These are phyloP conservation scores for Tetratostichococcus sp. DNA, from an alignment of 139 green algal genomes.

Conservation along the genomic window DNA sequence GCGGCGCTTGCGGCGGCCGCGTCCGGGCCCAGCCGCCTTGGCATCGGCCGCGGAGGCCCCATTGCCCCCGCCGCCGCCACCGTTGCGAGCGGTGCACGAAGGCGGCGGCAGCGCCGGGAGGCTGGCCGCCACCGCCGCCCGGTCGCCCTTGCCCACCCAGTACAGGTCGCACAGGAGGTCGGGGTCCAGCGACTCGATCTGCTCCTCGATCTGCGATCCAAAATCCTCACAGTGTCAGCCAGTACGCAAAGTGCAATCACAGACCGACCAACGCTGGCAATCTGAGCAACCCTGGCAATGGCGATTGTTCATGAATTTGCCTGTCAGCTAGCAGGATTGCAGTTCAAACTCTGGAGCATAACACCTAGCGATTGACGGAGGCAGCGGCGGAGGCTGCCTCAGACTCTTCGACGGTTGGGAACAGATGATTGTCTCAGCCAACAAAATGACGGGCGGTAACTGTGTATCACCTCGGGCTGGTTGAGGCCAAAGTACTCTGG, in stretches of 20 bases:
- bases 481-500: constrained; percentile 95
- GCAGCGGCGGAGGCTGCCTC: too few species aligned
- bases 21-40: not conserved
- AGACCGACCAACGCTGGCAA: too few species aligned
- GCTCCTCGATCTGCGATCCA: constrained; percentile 47
- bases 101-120: constrained; percentile 15
- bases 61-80: not conserved
- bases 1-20: constrained; percentile 9
- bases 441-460: too few species aligned
- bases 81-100: not conserved
- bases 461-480: constrained; percentile 50
- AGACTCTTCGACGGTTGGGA: too few species aligned
- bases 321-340: too few species aligned
- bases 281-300: too few species aligned
- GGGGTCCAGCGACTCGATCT: constrained; percentile 79
- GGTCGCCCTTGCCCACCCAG: constrained; percentile 64
- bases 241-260: not conserved
- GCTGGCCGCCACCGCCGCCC: constrained; percentile 35
- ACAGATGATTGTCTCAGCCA: too few species aligned
- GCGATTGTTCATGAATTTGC: too few species aligned
- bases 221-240: too few species aligned
- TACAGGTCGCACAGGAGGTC: constrained; percentile 62
- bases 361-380: too few species aligned
- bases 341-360: too few species aligned
- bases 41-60: too few species aligned